Percentiles rank a stretch among this genome's conserved stretches.
These are phyloP conservation scores for Gossypium turneri DNA, from an alignment of 345 rosid genomes.

Conservation along the genomic window DNA sequence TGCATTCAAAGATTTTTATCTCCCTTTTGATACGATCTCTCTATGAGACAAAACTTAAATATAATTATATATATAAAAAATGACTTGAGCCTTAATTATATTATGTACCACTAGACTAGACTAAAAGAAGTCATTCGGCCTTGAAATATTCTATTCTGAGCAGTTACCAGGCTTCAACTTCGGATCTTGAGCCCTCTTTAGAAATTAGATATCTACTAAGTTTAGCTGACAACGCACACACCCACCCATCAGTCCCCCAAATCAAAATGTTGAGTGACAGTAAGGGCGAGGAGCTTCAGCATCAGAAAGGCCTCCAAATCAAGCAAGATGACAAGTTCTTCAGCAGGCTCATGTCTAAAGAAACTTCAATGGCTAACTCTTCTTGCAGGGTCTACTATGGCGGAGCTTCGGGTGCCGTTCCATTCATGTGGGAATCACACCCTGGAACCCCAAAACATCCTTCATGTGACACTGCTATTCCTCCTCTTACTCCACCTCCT, in stretches of 20 bases:
- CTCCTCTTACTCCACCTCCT: slow-evolving; percentile 61
- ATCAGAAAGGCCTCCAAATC: slow-evolving; percentile 26
- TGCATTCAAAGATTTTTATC: neutral
- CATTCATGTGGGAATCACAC: slow-evolving; percentile 76
- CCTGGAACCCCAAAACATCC: slow-evolving; percentile 82
- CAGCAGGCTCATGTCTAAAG: slow-evolving; percentile 57
- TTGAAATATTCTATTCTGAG: slow-evolving; percentile 11
- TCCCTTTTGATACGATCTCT: no score
- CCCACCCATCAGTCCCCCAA: neutral
- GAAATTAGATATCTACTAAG: slow-evolving; percentile 4
- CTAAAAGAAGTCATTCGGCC: neutral
- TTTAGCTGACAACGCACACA: neutral
- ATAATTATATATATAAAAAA: neutral
- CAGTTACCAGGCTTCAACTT: slow-evolving; percentile 22
- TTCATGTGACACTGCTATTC: slow-evolving; percentile 26
- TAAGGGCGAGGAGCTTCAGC: neutral
- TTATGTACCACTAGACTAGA: neutral
- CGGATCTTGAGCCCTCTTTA: slow-evolving; percentile 25
- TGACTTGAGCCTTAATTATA: neutral
- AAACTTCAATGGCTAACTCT: slow-evolving; percentile 50
- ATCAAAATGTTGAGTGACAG: slow-evolving; percentile 19
- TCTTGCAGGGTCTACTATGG: slow-evolving; percentile 74
- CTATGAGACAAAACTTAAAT: no score
- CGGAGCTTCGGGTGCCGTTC: slow-evolving; percentile 50
- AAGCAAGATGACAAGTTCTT: slow-evolving; percentile 50